phyloP scores from a whole-genome alignment of 352 stramenopile species.

The Aphanomyces stellatus region DNA sequence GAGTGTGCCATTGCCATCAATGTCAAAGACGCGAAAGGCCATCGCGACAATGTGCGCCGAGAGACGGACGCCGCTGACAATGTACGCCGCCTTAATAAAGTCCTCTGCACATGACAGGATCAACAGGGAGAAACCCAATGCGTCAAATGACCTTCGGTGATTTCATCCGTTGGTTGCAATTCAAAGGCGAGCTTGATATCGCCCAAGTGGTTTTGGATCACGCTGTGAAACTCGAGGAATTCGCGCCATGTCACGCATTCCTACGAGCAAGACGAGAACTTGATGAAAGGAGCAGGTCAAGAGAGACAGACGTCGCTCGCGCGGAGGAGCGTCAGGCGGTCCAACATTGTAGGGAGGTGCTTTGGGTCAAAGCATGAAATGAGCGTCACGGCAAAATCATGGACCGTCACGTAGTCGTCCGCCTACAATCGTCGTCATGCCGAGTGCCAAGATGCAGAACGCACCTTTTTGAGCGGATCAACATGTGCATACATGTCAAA shows the following conservation, averaged over 20 bases:
- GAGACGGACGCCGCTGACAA: constrained; percentile 59
- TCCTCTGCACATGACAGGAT: too few species aligned
- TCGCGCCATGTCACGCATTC: constrained; percentile 58
- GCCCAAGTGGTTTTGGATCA: constrained; percentile 55
- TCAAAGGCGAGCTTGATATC: constrained; percentile 72
- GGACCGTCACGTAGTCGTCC: constrained; percentile 42
- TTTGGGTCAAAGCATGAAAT: constrained; percentile 66
- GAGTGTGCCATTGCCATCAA: constrained; percentile 57
- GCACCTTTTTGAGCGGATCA: constrained; percentile 28
- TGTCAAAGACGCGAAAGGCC: constrained; percentile 66
- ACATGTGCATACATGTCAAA: constrained; percentile 61
- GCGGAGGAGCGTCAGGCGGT: constrained; percentile 47
- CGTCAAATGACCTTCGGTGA: constrained; percentile 43
- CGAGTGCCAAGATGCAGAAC: background rate
- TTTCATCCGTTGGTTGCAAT: constrained; percentile 42
- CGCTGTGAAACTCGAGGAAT: constrained; percentile 65
- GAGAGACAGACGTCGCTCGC: constrained; percentile 52
- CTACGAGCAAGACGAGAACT: constrained; percentile 16
- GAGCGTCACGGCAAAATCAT: constrained; percentile 71
- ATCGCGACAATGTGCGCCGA: constrained; percentile 61
- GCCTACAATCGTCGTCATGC: constrained; percentile 3
- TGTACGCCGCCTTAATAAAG: constrained; percentile 53
- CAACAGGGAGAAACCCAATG: background rate
- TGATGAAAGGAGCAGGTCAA: background rate
- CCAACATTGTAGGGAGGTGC: constrained; percentile 43